A percentile compares a stretch with the other conserved stretches of the same genome.
Conservation (phyloP, 371 early-diverging fungal species). For the Funneliformis caledonium region DNA sequence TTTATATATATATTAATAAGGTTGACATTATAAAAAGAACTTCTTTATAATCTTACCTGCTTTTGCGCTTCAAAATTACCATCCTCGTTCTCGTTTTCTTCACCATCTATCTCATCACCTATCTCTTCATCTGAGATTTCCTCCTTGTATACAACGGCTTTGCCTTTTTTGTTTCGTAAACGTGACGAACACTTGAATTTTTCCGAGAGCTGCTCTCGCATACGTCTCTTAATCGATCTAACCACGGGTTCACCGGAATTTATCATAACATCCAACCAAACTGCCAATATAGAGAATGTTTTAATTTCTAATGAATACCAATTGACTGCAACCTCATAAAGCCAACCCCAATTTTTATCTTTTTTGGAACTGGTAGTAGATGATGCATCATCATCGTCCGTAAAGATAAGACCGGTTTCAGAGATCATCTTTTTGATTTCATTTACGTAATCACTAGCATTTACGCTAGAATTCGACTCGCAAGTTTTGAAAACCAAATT, state of each 20-base stretch:
- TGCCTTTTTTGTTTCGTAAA: too few relatives aligned
- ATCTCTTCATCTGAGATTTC: too few relatives aligned
- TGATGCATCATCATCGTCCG: not conserved
- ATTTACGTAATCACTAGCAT: not conserved
- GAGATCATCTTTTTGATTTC: not conserved
- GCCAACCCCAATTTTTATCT: not conserved
- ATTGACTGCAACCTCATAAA: not conserved
- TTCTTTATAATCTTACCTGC: too few relatives aligned
- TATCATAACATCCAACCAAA: conserved; percentile 2
- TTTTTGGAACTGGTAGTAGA: not conserved
- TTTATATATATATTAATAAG: too few relatives aligned
- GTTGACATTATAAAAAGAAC: too few relatives aligned
- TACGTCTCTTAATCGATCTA: not conserved
- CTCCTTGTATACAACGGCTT: too few relatives aligned
- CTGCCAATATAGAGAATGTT: not conserved
- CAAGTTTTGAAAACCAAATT: not conserved
- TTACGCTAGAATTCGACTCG: not conserved
- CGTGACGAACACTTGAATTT: too few relatives aligned
- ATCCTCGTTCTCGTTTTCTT: too few relatives aligned
- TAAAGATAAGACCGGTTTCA: not conserved
- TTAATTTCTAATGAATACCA: conserved; percentile 3
- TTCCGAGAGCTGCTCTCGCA: not conserved
- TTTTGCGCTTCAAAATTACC: too few relatives aligned
- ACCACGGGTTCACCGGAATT: not conserved
- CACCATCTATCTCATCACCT: too few relatives aligned